phyloP scores from a whole-genome alignment of 1,284 basidiomycete genomes.

The Schizophyllum amplum region DNA sequence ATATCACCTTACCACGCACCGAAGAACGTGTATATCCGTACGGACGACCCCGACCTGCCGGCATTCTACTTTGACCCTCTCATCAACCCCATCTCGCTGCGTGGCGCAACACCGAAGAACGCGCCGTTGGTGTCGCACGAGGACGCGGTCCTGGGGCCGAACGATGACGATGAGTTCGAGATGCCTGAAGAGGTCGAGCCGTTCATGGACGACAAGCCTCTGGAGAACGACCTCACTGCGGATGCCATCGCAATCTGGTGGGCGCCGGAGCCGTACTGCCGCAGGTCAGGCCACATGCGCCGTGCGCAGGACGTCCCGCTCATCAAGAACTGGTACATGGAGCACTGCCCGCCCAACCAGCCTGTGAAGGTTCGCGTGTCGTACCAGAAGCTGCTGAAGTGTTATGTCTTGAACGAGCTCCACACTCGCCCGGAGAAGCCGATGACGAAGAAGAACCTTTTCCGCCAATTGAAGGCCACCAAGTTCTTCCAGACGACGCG shows the following conservation, averaged over 20 bases:
- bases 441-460: slow-evolving; percentile 96
- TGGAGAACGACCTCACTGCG: slow-evolving; percentile 90
- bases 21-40: slow-evolving; percentile 98
- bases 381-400: slow-evolving; percentile 98
- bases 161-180: slow-evolving; percentile 81
- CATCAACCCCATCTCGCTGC: slow-evolving; percentile 92
- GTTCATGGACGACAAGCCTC: slow-evolving; percentile 75
- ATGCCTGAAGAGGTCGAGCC: slow-evolving; percentile 78
- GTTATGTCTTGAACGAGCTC: slow-evolving; percentile 92
- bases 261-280: slow-evolving; percentile 95
- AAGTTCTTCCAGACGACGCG: slow-evolving; percentile 99
- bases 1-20: slow-evolving; percentile 91
- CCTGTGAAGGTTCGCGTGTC: slow-evolving; percentile 98
- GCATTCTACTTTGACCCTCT: slow-evolving; percentile 99
- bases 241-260: slow-evolving; percentile 98
- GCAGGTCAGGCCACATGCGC: slow-evolving; percentile 88
- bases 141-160: slow-evolving; percentile 84
- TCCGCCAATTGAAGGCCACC: slow-evolving; percentile 93
- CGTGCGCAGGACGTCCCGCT: slow-evolving; percentile 93
- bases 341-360: slow-evolving; percentile 95
- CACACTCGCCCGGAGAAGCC: slow-evolving; percentile 88
- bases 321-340: slow-evolving; percentile 96
- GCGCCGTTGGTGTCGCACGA: slow-evolving; percentile 81
- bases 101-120: slow-evolving; percentile 80
- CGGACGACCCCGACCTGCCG: slow-evolving; percentile 98